Evolutionary conservation across 192 early-diverging fungal genomes (phyloP), one percentile per base, ranked within the genome.

Genomic region (Coemansia sp.): DNA sequence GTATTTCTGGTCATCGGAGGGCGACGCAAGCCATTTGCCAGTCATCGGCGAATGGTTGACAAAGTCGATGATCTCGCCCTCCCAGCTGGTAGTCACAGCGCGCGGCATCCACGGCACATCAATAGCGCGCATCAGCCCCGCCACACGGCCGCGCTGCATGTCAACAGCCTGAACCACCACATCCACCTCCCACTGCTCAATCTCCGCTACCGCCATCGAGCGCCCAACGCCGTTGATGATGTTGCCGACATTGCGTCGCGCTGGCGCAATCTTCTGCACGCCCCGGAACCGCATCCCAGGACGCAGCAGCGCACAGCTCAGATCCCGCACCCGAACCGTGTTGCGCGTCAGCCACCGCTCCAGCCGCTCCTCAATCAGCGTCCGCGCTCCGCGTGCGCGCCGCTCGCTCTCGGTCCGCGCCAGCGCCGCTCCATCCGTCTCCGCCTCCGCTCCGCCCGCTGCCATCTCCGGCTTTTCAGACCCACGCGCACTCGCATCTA

Each of bases 11-110:
- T 81, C 79, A 9, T 73, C 64, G 43, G 64, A 45, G 45, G 69
- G 40, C 11, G 61, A 69, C 4, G 87, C 78, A n/a, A 76, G 48
- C 87, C 87, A 90, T 65, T 88, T 88, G 62, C 71, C 73, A 9
- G 88, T 90, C 70, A 81, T 73, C 44, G 86, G 76, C 45, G 67
- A 75, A 47, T 84, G 73, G 56, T 86, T 85, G 57, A 81, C 79
- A 79, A 90, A 88, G 67, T 90, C 88, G 37, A 90, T 63, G 23
- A 90, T 81, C 74, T 90, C 88, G 72, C 88, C 88, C 64, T 88
- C 86, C 88, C 88, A 90, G 53, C 67, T 85, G 1, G 88, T 90
- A 39, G 84, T 81, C 9, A 87, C 84, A 9, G 69, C 77, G 38
- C 71, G 72, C 13, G 72, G 72, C 52, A 84, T 82, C 44, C 71